Conservation (phyloP, 495 filamentous ascomycete genomes). For the Platismatia glauca region DNA sequence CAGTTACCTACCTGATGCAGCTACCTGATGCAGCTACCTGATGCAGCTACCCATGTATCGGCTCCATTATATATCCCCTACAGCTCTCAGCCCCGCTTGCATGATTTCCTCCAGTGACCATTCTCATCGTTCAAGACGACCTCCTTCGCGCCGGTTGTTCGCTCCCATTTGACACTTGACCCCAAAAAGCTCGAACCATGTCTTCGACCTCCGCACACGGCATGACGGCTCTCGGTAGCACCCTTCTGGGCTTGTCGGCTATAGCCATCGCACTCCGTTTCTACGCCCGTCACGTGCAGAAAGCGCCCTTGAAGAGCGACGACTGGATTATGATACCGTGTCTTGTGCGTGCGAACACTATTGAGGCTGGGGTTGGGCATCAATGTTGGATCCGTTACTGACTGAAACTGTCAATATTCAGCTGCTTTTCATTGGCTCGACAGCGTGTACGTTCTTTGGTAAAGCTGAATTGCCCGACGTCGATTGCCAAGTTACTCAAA, state of each 20-base stretch:
- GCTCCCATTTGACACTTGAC: no score
- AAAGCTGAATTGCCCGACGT: background rate
- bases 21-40: no score
- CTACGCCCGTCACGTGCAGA: background rate
- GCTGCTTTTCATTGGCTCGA: slow-evolving; percentile 5
- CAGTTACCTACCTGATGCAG: no score
- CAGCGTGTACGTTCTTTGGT: background rate
- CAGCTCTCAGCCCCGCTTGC: no score
- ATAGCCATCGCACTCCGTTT: background rate
- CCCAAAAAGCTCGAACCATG: no score
- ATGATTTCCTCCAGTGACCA: no score
- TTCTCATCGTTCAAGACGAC: no score
- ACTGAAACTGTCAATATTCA: background rate
- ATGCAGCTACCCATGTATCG: no score
- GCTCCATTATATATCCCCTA: no score
- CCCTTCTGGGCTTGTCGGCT: background rate
- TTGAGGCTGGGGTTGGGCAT: background rate
- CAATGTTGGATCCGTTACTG: background rate
- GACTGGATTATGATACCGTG: slow-evolving; percentile 5
- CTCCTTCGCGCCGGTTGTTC: no score
- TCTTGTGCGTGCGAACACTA: background rate
- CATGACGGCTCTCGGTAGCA: background rate
- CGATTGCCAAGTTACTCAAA: background rate
- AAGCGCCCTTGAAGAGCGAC: background rate
- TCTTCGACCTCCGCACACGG: slow-evolving; percentile 4